These are phyloP conservation scores for Malassezia vespertilionis DNA, from an alignment of 1,284 basidiomycete genomes.

Conservation along the genomic window DNA sequence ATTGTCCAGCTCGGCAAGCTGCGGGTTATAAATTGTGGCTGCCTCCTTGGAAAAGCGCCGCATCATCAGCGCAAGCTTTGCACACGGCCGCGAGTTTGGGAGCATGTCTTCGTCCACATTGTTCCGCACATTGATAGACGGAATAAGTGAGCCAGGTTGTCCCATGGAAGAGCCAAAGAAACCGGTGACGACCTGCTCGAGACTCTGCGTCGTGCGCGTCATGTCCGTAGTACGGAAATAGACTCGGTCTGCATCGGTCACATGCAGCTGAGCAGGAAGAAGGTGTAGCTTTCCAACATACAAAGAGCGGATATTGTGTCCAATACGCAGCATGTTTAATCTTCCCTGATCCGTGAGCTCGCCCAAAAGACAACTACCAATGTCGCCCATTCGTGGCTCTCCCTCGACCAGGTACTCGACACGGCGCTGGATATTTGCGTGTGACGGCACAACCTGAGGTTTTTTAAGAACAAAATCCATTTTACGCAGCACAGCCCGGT, in stretches of 20 bases:
- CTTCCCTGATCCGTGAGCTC: constrained; percentile 68
- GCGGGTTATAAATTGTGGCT: constrained; percentile 58
- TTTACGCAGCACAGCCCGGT: constrained; percentile 26
- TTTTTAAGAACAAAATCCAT: constrained; percentile 1
- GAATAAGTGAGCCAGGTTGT: constrained; percentile 18
- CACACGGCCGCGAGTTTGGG: constrained; percentile 60
- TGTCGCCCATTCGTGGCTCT: constrained; percentile 17
- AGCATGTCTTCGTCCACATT: constrained; percentile 62
- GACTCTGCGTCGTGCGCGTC: constrained; percentile 63
- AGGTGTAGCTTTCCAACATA: constrained; percentile 59
- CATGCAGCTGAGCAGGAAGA: constrained; percentile 22
- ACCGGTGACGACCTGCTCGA: constrained; percentile 64
- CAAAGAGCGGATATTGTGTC: constrained; percentile 56
- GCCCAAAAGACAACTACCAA: constrained; percentile 55
- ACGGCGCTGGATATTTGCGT: constrained; percentile 23
- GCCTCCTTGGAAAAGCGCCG: constrained; percentile 27
- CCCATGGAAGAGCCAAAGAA: constrained; percentile 20
- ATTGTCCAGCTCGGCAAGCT: constrained; percentile 57
- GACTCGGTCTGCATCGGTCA: constrained; percentile 10
- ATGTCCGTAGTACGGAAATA: constrained; percentile 58
- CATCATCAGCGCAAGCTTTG: constrained; percentile 51
- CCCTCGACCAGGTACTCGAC: constrained; percentile 23
- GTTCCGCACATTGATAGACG: constrained; percentile 28
- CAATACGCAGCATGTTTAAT: constrained; percentile 61
- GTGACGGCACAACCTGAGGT: constrained; percentile 7